phyloP scores from a whole-genome alignment of 139 green algal species.

The Parachlorella kessleri region DNA sequence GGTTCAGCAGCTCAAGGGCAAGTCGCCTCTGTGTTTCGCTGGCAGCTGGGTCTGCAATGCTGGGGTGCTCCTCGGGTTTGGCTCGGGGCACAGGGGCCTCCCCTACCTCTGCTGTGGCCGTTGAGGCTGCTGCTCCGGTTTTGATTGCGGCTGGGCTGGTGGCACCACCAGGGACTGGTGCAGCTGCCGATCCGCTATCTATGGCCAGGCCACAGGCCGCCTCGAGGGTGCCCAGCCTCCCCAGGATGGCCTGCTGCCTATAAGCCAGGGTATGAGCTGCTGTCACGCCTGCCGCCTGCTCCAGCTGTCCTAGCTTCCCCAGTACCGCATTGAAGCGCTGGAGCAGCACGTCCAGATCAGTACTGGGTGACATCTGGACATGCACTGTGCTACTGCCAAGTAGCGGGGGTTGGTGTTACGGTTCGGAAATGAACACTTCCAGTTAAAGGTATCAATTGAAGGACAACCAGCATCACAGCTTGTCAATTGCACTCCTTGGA shows the following conservation, averaged over 20 bases:
- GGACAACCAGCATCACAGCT: too few relatives aligned
- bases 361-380: too few relatives aligned
- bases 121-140: background rate
- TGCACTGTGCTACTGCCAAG: too few relatives aligned
- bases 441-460: too few relatives aligned
- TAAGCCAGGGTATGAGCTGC: background rate
- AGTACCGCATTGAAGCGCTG: background rate
- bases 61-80: background rate
- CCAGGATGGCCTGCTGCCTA: conserved; percentile 6
- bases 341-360: background rate
- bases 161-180: background rate
- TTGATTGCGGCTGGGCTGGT: background rate
- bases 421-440: too few relatives aligned
- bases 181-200: background rate
- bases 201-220: background rate
- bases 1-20: conserved; percentile 35
- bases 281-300: conserved; percentile 7
- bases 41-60: background rate
- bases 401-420: too few relatives aligned
- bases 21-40: conserved; percentile 30
- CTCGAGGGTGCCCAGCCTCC: background rate
- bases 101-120: background rate
- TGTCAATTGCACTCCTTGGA: too few relatives aligned
- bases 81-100: too few relatives aligned
- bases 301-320: background rate